Percentiles rank a stretch among this genome's conserved stretches.
Conservation (phyloP, 2,329 filamentous ascomycete species). For the Fusarium citri region DNA sequence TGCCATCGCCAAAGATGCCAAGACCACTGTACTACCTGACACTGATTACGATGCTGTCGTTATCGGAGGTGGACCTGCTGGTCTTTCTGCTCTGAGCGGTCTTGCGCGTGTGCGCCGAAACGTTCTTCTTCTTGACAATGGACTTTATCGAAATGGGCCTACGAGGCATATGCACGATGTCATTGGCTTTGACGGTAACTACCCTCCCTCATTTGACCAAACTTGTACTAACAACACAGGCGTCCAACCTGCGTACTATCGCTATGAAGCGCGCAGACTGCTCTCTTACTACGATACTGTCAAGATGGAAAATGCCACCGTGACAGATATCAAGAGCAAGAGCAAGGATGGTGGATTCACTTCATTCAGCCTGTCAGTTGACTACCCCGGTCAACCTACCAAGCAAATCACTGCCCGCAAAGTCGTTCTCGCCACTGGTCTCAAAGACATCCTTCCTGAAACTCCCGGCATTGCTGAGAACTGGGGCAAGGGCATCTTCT, state of each 20-base stretch:
- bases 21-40: conserved; percentile 19
- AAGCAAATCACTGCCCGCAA: conserved; percentile 61
- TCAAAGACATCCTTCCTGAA: conserved; percentile 64
- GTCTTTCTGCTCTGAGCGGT: conserved; percentile 65
- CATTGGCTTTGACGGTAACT: conserved; percentile 67
- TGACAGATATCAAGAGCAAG: conserved; percentile 56
- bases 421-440: conserved; percentile 68
- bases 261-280: conserved; percentile 64
- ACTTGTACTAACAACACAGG: conserved; percentile 52
- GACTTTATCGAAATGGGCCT: conserved; percentile 66
- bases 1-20: conserved; percentile 18
- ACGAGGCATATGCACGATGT: conserved; percentile 72
- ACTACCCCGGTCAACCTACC: conserved; percentile 26
- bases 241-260: conserved; percentile 65
- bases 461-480: conserved; percentile 66
- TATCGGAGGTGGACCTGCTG: conserved; percentile 68
- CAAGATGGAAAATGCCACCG: conserved; percentile 63
- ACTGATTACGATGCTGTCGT: conserved; percentile 65
- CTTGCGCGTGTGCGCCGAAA: conserved; percentile 68
- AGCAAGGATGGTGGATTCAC: conserved; percentile 53
- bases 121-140: conserved; percentile 68
- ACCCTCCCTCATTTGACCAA: fast-evolving
- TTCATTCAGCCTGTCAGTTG: conserved; percentile 57
- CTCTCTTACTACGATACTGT: conserved; percentile 63
- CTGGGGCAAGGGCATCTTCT: conserved; percentile 70